phyloP scores from a whole-genome alignment of 2,329 filamentous ascomycete species.

The Leptosphaerulina australis region DNA sequence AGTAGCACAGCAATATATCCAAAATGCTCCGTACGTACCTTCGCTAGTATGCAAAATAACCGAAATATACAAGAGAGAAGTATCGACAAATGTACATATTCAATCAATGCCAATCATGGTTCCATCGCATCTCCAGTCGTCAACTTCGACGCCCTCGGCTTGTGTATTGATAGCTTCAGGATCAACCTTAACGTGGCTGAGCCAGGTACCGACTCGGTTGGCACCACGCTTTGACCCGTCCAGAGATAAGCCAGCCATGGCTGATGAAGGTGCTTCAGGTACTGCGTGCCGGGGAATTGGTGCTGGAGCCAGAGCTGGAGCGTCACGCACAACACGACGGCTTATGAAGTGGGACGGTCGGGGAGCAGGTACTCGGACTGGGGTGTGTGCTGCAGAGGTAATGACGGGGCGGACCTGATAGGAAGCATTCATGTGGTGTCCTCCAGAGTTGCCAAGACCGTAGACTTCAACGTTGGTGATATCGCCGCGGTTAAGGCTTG shows the following conservation, averaged over 20 bases:
- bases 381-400: constrained; percentile 35
- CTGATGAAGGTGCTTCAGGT: constrained; percentile 33
- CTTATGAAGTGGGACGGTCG: constrained; percentile 31
- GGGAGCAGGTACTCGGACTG: constrained; percentile 31
- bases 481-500: constrained; percentile 42
- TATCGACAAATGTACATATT: constrained; percentile 18
- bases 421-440: constrained; percentile 66
- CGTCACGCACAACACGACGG: constrained; percentile 34
- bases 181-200: constrained; percentile 46
- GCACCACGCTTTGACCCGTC: constrained; percentile 45
- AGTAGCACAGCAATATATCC: constrained; percentile 9
- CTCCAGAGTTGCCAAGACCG: constrained; percentile 58
- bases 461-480: constrained; percentile 51
- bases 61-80: constrained; percentile 14
- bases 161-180: constrained; percentile 45
- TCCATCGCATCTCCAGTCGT: constrained; percentile 45
- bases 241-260: constrained; percentile 48
- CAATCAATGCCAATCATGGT: constrained; percentile 46
- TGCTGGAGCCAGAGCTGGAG: constrained; percentile 18
- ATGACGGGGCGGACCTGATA: constrained; percentile 44
- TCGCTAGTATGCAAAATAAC: constrained; percentile 14
- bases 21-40: constrained; percentile 15
- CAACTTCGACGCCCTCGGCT: constrained; percentile 41
- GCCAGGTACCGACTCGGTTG: constrained; percentile 49
- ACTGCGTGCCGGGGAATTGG: constrained; percentile 16